Conservation (phyloP, 1,284 basidiomycete species). For the Trichosporon sp. region DNA sequence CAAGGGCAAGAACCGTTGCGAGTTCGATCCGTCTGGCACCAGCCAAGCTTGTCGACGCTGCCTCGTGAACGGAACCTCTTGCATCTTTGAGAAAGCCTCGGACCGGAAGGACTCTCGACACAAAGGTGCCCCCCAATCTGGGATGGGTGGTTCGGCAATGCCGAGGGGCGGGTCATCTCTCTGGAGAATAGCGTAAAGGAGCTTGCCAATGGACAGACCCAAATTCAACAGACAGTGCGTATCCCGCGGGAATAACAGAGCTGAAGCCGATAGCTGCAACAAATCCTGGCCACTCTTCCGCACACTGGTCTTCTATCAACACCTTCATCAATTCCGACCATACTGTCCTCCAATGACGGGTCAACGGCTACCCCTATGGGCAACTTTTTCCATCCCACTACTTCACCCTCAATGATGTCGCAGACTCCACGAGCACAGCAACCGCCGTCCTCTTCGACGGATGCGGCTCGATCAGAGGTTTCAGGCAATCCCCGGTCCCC, state of each 20-base stretch:
- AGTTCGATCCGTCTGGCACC: slow-evolving; percentile 64
- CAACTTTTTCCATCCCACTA: slow-evolving; percentile 40
- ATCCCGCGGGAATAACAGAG: too few species aligned
- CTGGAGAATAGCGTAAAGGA: slow-evolving; percentile 50
- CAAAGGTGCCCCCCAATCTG: slow-evolving; percentile 63
- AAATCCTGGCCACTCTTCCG: slow-evolving; percentile 49
- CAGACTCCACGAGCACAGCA: slow-evolving; percentile 20
- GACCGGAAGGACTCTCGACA: slow-evolving; percentile 39
- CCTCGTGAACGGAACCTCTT: slow-evolving; percentile 75
- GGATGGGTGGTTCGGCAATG: slow-evolving; percentile 55
- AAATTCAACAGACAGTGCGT: slow-evolving; percentile 52
- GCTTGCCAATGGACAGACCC: slow-evolving; percentile 50
- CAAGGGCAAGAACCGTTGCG: slow-evolving; percentile 89
- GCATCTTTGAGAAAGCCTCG: slow-evolving; percentile 83
- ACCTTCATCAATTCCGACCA: slow-evolving; percentile 31
- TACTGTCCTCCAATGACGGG: slow-evolving; percentile 30
- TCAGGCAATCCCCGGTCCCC: slow-evolving; percentile 32
- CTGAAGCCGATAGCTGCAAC: slow-evolving; percentile 41
- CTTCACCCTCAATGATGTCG: slow-evolving; percentile 39
- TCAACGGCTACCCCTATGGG: slow-evolving; percentile 39
- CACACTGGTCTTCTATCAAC: slow-evolving; percentile 31
- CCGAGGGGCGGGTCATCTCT: slow-evolving; percentile 57
- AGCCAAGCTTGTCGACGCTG: slow-evolving; percentile 71
- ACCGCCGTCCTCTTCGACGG: neutral
- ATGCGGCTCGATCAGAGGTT: neutral